phyloP scores from a whole-genome alignment of 2,329 filamentous ascomycete genomes.

The Bipolaris victoriae region DNA sequence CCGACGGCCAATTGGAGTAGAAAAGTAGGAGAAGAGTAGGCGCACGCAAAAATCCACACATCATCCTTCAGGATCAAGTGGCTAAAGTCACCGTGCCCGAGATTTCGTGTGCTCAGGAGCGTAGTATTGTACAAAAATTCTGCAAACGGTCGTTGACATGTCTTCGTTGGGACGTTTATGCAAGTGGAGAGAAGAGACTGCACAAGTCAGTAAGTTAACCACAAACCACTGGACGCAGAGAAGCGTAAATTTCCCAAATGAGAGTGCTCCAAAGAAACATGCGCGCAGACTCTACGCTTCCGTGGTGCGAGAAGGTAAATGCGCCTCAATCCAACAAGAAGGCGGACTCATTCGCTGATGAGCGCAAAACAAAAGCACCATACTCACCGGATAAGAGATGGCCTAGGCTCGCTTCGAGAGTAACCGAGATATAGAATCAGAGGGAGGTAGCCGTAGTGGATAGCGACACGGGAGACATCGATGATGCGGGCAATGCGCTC shows the following conservation, averaged over 20 bases:
- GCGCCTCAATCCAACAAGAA: not conserved
- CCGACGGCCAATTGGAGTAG: slow-evolving; percentile 20
- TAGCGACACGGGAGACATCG: slow-evolving; percentile 87
- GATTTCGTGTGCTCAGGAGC: slow-evolving; percentile 36
- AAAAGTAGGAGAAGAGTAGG: slow-evolving; percentile 28
- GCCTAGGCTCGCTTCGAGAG: slow-evolving; percentile 90
- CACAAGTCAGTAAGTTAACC: slow-evolving; percentile 24
- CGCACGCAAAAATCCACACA: not conserved
- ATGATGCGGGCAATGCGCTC: slow-evolving; percentile 98
- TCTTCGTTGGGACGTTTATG: slow-evolving; percentile 28
- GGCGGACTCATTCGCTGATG: not conserved
- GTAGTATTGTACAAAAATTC: slow-evolving; percentile 41
- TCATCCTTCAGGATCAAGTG: slow-evolving; percentile 14
- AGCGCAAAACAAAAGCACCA: not conserved
- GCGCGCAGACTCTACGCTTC: not conserved
- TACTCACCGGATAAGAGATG: slow-evolving; percentile 72
- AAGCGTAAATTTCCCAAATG: not conserved
- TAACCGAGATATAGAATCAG: slow-evolving; percentile 97
- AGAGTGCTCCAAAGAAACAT: not conserved
- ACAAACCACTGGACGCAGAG: not conserved
- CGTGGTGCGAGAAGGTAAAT: not conserved
- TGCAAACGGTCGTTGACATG: slow-evolving; percentile 23
- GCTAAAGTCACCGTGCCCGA: slow-evolving; percentile 19
- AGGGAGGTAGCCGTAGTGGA: slow-evolving; percentile 98
- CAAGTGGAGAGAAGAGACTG: slow-evolving; percentile 50